Evolutionary conservation across 148 eudicot genomes (phyloP).

Genomic region (Rhododendron henanense): DNA sequence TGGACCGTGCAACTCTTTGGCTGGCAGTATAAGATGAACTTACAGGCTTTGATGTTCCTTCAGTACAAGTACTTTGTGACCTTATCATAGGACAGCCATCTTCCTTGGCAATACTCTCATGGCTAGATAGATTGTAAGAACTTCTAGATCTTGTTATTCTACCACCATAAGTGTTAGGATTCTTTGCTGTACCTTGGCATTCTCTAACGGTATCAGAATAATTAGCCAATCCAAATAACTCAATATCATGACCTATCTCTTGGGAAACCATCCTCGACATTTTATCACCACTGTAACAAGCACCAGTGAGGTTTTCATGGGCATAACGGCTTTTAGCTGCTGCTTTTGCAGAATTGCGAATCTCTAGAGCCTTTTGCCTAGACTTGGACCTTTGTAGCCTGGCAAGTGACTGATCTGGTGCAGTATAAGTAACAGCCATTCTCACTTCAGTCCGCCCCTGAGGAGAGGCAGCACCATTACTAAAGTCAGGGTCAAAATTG

Average conservation of each 20-base stretch:
- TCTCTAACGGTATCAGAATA: constrained; percentile 11
- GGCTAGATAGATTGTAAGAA: constrained; percentile 13
- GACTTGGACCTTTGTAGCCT: constrained; percentile 73
- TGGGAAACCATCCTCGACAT: constrained; percentile 10
- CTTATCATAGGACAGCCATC: constrained; percentile 17
- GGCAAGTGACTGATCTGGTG: constrained; percentile 51
- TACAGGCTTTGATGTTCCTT: constrained; percentile 11
- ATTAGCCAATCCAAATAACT: constrained; percentile 14
- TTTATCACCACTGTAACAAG: constrained; percentile 19
- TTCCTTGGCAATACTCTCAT: constrained; percentile 9
- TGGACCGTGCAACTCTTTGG: constrained; percentile 17
- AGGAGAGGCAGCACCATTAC: background rate
- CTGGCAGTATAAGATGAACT: constrained; percentile 8
- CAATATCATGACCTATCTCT: constrained; percentile 13
- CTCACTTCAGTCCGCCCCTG: background rate
- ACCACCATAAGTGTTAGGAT: constrained; percentile 10
- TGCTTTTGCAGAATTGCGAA: constrained; percentile 60
- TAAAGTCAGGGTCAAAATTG: background rate
- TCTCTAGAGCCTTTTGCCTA: constrained; percentile 83
- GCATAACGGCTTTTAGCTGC: constrained; percentile 33
- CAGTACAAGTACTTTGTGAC: constrained; percentile 15
- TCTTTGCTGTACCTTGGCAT: constrained; percentile 19
- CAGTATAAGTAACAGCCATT: background rate
- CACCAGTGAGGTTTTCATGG: constrained; percentile 19
- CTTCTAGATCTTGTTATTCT: constrained; percentile 28